These are phyloP conservation scores for Phanerodontia chrysosporium DNA, from an alignment of 768 basidiomycete genomes.

Conservation along the genomic window DNA sequence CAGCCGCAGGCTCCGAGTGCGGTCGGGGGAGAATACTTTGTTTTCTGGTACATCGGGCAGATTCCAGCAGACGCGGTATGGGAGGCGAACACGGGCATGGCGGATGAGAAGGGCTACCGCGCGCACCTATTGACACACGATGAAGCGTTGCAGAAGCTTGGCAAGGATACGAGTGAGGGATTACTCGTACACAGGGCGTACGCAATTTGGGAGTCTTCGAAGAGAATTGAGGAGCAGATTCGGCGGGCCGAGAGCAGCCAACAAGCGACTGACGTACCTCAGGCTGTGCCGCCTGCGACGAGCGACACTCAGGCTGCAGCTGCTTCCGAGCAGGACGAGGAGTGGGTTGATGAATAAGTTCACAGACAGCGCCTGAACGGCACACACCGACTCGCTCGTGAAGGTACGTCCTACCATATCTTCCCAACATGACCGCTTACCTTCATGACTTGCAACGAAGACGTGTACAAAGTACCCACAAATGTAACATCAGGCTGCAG, in stretches of 20 bases:
- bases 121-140: slow-evolving; percentile 40
- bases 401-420: background rate
- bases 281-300: background rate
- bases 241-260: background rate
- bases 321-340: background rate
- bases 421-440: background rate
- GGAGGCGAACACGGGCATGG: slow-evolving; percentile 51
- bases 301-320: too few species aligned
- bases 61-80: slow-evolving; percentile 50
- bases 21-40: slow-evolving; percentile 48
- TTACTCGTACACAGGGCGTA: slow-evolving; percentile 38
- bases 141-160: slow-evolving; percentile 37
- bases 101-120: slow-evolving; percentile 47
- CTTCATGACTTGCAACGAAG: too few species aligned
- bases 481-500: background rate
- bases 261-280: background rate
- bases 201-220: slow-evolving; percentile 27
- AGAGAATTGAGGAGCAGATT: background rate
- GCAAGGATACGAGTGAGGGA: slow-evolving; percentile 20
- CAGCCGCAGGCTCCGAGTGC: slow-evolving; percentile 14
- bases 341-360: background rate
- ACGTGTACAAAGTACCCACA: background rate
- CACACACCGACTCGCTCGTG: background rate
- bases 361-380: background rate
- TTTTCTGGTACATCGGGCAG: slow-evolving; percentile 52